Percentiles rank a stretch among this genome's conserved stretches.
phyloP scores from a whole-genome alignment of 2,329 filamentous ascomycete genomes.

The Colletotrichum sp. region DNA sequence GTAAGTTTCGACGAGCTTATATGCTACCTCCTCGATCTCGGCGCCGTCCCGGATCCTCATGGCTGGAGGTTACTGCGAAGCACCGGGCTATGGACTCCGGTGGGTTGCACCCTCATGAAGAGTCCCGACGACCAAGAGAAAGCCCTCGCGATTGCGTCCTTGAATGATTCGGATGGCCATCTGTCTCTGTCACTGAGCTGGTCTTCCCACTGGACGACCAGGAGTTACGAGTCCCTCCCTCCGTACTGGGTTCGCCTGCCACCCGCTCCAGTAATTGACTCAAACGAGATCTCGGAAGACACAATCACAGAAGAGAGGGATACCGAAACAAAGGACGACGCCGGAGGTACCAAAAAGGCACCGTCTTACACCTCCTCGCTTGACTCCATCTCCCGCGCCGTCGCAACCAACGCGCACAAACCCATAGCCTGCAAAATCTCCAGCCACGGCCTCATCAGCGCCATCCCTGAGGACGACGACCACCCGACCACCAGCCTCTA shows the following conservation, averaged over 20 bases:
- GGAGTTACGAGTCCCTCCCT: slow-evolving; percentile 56
- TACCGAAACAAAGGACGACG: background rate
- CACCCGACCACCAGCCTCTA: slow-evolving; percentile 39
- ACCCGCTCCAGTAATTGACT: slow-evolving; percentile 26
- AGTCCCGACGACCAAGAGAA: slow-evolving; percentile 54
- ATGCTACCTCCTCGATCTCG: slow-evolving; percentile 66
- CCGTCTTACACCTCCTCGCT: slow-evolving; percentile 29
- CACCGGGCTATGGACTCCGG: slow-evolving; percentile 65
- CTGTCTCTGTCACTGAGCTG: slow-evolving; percentile 63
- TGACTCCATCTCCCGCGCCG: slow-evolving; percentile 39
- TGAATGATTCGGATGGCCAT: slow-evolving; percentile 66
- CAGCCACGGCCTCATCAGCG: slow-evolving; percentile 48
- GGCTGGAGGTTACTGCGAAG: slow-evolving; percentile 63
- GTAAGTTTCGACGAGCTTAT: slow-evolving; percentile 64
- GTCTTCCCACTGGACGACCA: slow-evolving; percentile 57
- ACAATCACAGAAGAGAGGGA: background rate
- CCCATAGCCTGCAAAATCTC: slow-evolving; percentile 56
- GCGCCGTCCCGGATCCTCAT: slow-evolving; percentile 63
- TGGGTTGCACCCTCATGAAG: slow-evolving; percentile 60
- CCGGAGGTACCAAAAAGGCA: background rate
- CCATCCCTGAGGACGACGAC: slow-evolving; percentile 39
- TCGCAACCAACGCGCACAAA: slow-evolving; percentile 25
- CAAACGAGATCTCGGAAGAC: background rate
- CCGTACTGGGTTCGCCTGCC: slow-evolving; percentile 63
- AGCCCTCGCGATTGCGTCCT: slow-evolving; percentile 56